Base-by-base conservation (phyloP, 495 filamentous ascomycete species). In the Lepidopterella palustris region DNA sequence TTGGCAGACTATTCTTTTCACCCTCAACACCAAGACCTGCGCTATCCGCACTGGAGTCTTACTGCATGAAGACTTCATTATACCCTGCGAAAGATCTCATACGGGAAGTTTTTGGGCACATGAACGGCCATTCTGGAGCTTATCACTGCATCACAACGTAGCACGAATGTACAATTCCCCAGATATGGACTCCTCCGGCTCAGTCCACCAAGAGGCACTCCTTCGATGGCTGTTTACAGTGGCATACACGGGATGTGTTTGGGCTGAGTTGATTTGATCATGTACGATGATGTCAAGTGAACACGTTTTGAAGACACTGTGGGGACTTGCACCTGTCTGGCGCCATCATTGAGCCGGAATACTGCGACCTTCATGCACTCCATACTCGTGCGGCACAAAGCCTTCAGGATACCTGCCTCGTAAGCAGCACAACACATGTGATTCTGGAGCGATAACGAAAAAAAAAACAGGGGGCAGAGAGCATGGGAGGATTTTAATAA, bases 211-310 rank as follows among this genome's bases (percentile, higher is more conserved):
- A 6, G 6, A 15, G 31, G 31, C 31, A 35, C 31, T 6, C 6
- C 15, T 6, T 15, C 6, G 31, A 35, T 6, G 15, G 31, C 6
- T 35, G 15, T 35, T 35, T 6, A 35, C 31, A 35, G 31, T 35
- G 31, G 31, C 31, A n/a, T 15, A 35, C 31, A 35, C 31, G 15
- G 45, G 24, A 10, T 18, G n/a, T 10, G 45, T 24, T 21, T 18
- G 21, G 45, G 45, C 21, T 13, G 35, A 47, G 25, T 25, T 60
- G 58, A 20, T 18, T 39, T 52, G 45, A 45, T 45, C 29, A 62
- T 58, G 54, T 57, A 58, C 60, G 13, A 29, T 62, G 60, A 62
- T 62, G 60, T 62, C 53, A 57, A 62, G 28, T 24, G n/a, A 10
- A 49, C 45, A 24, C 26, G 50, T 11, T 13, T 9, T 25, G 20